phyloP scores from a whole-genome alignment of 257 asterid genomes.

The Fraxinus anomala region DNA sequence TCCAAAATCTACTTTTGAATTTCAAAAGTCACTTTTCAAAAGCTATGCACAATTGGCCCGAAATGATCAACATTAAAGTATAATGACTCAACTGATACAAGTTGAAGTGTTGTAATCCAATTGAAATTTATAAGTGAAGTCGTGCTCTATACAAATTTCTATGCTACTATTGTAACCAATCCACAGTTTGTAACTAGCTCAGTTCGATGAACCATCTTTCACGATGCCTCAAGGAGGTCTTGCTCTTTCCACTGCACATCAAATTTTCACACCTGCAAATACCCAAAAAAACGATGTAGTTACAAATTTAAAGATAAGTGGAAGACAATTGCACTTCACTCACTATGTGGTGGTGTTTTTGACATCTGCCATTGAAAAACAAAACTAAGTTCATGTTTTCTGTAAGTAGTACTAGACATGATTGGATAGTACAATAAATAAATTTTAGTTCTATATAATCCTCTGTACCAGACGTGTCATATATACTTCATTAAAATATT shows the following conservation, averaged over 20 bases:
- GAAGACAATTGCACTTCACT: too few species aligned
- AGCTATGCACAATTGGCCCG: too few species aligned
- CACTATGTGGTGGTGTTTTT: neutral
- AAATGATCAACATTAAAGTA: too few species aligned
- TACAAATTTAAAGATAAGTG: too few species aligned
- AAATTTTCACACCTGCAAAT: neutral
- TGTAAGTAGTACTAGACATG: neutral
- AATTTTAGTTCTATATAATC: neutral
- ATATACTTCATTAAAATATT: neutral
- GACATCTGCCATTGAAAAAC: neutral
- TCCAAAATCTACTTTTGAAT: too few species aligned
- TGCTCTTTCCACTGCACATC: neutral
- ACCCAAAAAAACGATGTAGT: too few species aligned
- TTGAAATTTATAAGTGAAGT: neutral
- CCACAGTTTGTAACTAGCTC: neutral
- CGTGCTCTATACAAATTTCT: neutral
- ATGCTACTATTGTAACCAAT: neutral
- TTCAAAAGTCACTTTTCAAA: too few species aligned
- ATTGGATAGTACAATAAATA: neutral
- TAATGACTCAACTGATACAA: too few species aligned
- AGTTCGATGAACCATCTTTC: neutral
- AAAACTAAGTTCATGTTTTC: neutral
- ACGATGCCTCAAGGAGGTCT: neutral
- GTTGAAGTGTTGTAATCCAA: too few species aligned
- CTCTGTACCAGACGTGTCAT: neutral